Evolutionary conservation across 352 stramenopile genomes (phyloP).

Genomic region (Phytophthora crassamura): DNA sequence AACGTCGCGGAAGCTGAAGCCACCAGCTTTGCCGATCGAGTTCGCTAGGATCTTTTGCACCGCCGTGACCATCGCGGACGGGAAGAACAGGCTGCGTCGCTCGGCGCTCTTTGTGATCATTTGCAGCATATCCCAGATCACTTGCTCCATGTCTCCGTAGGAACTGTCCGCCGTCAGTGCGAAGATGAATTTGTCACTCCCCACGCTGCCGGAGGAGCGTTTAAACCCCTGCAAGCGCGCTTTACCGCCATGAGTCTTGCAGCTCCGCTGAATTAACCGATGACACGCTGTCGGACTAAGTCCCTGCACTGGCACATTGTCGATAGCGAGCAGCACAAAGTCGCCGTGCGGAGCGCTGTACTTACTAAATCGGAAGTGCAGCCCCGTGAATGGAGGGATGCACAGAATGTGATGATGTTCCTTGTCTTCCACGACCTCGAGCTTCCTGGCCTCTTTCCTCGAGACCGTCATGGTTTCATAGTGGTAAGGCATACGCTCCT

Average conservation of each 20-base stretch:
- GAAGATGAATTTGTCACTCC: slow-evolving; percentile 64
- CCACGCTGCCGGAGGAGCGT: slow-evolving; percentile 21
- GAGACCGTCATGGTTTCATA: slow-evolving; percentile 64
- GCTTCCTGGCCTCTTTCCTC: slow-evolving; percentile 35
- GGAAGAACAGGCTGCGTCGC: slow-evolving; percentile 72
- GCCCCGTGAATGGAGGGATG: slow-evolving; percentile 46
- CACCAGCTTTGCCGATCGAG: slow-evolving; percentile 69
- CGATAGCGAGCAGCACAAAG: slow-evolving; percentile 74
- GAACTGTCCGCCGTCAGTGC: slow-evolving; percentile 64
- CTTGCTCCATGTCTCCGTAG: slow-evolving; percentile 80
- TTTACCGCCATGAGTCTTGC: slow-evolving; percentile 24
- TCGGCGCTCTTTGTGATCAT: slow-evolving; percentile 77
- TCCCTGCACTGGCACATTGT: slow-evolving; percentile 50
- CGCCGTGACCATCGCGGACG: slow-evolving; percentile 65
- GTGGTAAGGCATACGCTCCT: slow-evolving; percentile 39
- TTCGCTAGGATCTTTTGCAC: slow-evolving; percentile 73
- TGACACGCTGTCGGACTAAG: slow-evolving; percentile 44
- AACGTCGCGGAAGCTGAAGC: slow-evolving; percentile 64
- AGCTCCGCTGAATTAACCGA: slow-evolving; percentile 43
- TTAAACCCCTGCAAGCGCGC: slow-evolving; percentile 36
- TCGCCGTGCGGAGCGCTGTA: slow-evolving; percentile 67
- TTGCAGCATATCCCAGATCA: slow-evolving; percentile 76
- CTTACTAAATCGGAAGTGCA: slow-evolving; percentile 64
- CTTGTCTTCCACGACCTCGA: slow-evolving; percentile 63
- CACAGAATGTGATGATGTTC: slow-evolving; percentile 48